These are phyloP conservation scores for Colletotrichum sp. DNA, from an alignment of 2,329 filamentous ascomycete species.

Conservation along the genomic window DNA sequence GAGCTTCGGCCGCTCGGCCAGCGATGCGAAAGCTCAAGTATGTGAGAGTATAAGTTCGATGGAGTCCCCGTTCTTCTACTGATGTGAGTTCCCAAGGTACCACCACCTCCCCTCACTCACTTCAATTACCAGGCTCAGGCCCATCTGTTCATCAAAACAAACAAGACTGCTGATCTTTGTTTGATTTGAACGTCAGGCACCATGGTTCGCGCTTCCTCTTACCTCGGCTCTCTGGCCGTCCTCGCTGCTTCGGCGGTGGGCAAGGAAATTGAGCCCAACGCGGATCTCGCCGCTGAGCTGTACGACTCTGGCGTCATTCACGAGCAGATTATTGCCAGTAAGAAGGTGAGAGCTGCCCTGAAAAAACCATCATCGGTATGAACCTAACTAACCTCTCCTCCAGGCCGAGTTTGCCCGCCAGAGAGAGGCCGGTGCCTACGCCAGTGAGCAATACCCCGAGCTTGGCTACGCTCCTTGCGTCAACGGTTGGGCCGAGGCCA, in stretches of 20 bases:
- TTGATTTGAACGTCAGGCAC: conserved; percentile 2
- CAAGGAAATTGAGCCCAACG: conserved; percentile 21
- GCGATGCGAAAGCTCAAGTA: background rate
- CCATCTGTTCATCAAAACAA: background rate
- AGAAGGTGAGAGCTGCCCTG: conserved; percentile 7
- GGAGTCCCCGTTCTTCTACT: background rate
- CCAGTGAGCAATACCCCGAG: conserved; percentile 39
- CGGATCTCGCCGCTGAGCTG: conserved; percentile 18
- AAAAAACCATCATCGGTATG: background rate
- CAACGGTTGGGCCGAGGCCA: conserved; percentile 47
- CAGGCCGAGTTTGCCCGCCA: conserved; percentile 20
- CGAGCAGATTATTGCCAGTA: conserved; percentile 20
- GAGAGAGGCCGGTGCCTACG: conserved; percentile 25
- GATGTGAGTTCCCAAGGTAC: background rate
- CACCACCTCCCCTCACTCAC: background rate
- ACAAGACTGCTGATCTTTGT: background rate
- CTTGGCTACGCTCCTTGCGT: conserved; percentile 44
- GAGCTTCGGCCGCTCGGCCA: background rate
- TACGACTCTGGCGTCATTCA: conserved; percentile 22
- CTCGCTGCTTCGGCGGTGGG: conserved; percentile 21
- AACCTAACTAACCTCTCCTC: background rate
- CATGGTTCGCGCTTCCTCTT: conserved; percentile 20
- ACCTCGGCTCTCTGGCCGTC: conserved; percentile 21
- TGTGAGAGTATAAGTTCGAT: background rate
- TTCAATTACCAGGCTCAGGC: background rate